A percentile compares a stretch with the other conserved stretches of the same genome.
Conservation (phyloP, 2,329 filamentous ascomycete genomes). For the Colletotrichum eremochloae region DNA sequence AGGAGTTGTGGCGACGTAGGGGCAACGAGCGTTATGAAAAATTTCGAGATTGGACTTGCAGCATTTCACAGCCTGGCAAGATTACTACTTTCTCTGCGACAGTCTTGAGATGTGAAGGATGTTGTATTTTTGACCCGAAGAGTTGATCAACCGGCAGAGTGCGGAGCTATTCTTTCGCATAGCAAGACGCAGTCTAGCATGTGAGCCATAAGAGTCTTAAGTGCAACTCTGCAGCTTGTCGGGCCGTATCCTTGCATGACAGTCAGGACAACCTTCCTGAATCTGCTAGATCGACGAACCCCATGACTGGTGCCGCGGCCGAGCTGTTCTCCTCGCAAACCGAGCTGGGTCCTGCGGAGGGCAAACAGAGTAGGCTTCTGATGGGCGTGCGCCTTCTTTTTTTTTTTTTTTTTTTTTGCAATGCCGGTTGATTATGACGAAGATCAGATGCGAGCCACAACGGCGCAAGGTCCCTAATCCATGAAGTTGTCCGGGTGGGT, state of each 20-base stretch:
- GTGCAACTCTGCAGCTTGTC: conserved; percentile 32
- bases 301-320: conserved; percentile 36
- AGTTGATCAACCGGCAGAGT: conserved; percentile 30
- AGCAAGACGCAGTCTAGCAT: conserved; percentile 13
- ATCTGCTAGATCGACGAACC: conserved; percentile 40
- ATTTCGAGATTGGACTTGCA: conserved; percentile 19
- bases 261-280: conserved; percentile 30
- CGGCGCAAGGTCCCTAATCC: conserved; percentile 39
- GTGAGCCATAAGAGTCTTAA: conserved; percentile 38
- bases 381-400: conserved; percentile 17
- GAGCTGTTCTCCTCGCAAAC: conserved; percentile 35
- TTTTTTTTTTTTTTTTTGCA: conserved; percentile 8
- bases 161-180: conserved; percentile 31
- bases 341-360: conserved; percentile 34
- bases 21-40: conserved; percentile 32
- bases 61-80: conserved; percentile 32
- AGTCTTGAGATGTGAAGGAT: conserved; percentile 7
- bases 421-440: conserved; percentile 21
- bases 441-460: conserved; percentile 38
- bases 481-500: conserved; percentile 38
- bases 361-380: conserved; percentile 18
- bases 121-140: conserved; percentile 21
- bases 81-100: conserved; percentile 11
- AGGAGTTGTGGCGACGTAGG: conserved; percentile 7
- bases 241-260: conserved; percentile 37